These are phyloP conservation scores for Coniosporium apollinis DNA, from an alignment of 495 filamentous ascomycete species.

Conservation along the genomic window DNA sequence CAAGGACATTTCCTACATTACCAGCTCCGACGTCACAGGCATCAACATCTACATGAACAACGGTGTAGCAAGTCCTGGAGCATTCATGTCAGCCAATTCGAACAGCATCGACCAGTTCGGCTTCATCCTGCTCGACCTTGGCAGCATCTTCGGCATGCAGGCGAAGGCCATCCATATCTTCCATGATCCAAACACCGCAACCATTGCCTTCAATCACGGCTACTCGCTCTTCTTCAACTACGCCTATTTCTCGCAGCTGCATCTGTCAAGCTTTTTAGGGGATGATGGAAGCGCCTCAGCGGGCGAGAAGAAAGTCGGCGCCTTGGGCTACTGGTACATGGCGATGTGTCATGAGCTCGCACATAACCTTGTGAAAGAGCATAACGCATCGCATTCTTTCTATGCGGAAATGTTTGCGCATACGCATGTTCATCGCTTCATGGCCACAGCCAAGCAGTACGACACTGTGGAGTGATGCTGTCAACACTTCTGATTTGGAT, in stretches of 20 bases:
- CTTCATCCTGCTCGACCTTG: constrained; percentile 49
- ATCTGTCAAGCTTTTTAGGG: constrained; percentile 25
- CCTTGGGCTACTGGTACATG: constrained; percentile 80
- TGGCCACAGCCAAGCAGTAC: too few relatives aligned
- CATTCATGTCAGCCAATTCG: constrained; percentile 47
- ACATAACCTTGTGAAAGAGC: constrained; percentile 71
- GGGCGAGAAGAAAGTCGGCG: constrained; percentile 37
- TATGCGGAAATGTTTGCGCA: constrained; percentile 37
- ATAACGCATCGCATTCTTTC: constrained; percentile 69
- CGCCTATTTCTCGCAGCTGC: constrained; percentile 67
- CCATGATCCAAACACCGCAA: constrained; percentile 58
- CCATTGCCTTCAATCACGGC: constrained; percentile 81
- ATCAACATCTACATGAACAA: constrained; percentile 59
- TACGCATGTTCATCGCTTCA: neutral
- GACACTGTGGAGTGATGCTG: too few relatives aligned
- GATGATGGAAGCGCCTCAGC: constrained; percentile 4
- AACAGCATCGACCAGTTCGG: constrained; percentile 53
- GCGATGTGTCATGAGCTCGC: constrained; percentile 84
- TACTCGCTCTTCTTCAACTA: constrained; percentile 91
- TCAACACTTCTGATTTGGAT: too few relatives aligned
- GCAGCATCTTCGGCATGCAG: constrained; percentile 48
- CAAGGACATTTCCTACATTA: constrained; percentile 63
- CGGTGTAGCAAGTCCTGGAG: constrained; percentile 14
- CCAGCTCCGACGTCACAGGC: constrained; percentile 48
- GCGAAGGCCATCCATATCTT: constrained; percentile 59